Evolutionary conservation across 2,329 filamentous ascomycete genomes (phyloP), one percentile per base, ranked within the genome.

Genomic region (Colletotrichum endophyticum): DNA sequence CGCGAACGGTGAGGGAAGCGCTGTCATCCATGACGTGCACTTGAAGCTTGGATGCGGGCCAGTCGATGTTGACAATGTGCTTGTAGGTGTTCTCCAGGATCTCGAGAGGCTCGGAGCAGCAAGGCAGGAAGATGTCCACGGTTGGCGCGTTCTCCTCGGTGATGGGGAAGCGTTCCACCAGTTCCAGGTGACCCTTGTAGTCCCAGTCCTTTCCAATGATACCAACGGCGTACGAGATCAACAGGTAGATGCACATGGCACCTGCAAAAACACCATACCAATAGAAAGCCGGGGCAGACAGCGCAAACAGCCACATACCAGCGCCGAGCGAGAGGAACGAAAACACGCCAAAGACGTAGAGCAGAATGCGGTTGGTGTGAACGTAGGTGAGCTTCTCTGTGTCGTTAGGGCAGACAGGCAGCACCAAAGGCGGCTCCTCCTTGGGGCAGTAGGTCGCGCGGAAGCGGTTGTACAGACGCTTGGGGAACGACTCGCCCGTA

Each of bases 301-400:
- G 78, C 36, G 83, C 81, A 71, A 87, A 87, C 6, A 87, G 80
- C 85, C 85, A 87, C 84, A 86, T 86, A 57, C 85, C 85, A 6
- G 82, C 85, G 8, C 84, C 84, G n/a, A 87, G 80, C 15, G 81
- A 82, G 13, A 86, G 79, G 75, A 86, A 86, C 11, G 85, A 85
- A 62, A 86, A 81, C 53, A 86, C 79, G 25, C 85, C 85, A 59
- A 86, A 84, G 57, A 84, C 77, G 78, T 87, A 85, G n/a, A 87
- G 80, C 1, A 83, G 82, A 7, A 85, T 78, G 13, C 85, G 82
- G 78, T 86, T 86, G 12, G 85, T 86, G 63, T 82, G 80, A 28
- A 86, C 76, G 70, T 87, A 86, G 25, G 78, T 80, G 64, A 83
- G 81, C 79, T 87, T 87, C 76, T 87, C 85, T 15, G 81, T 81